Conservation (phyloP, 2,329 filamentous ascomycete genomes). For the Fusarium nelsonii region DNA sequence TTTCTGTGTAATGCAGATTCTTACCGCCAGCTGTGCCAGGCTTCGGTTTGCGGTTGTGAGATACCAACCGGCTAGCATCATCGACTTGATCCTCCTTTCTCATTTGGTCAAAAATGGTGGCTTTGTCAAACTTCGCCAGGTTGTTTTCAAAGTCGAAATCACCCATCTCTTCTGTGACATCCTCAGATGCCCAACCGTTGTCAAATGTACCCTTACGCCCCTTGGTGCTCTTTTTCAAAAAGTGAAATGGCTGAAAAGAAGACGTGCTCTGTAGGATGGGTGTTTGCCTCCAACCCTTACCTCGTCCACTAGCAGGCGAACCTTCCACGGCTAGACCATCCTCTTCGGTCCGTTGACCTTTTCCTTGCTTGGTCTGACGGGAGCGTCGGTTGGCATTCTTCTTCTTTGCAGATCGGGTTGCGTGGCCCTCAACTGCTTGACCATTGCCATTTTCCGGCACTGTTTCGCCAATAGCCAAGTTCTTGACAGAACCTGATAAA, state of each 20-base stretch:
- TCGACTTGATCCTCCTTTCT: slow-evolving; percentile 87
- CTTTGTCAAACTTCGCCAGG: slow-evolving; percentile 94
- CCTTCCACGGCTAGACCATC: slow-evolving; percentile 45
- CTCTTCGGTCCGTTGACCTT: slow-evolving; percentile 46
- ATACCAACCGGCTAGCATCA: slow-evolving; percentile 91
- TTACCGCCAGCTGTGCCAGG: slow-evolving; percentile 83
- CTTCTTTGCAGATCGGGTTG: slow-evolving; percentile 48
- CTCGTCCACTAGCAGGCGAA: slow-evolving; percentile 53
- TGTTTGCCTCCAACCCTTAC: slow-evolving; percentile 70
- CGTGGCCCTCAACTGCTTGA: slow-evolving; percentile 37
- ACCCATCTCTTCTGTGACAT: slow-evolving; percentile 92
- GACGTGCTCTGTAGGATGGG: slow-evolving; percentile 70
- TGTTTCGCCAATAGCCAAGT: slow-evolving; percentile 41
- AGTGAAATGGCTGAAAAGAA: slow-evolving; percentile 72
- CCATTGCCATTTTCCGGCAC: slow-evolving; percentile 32
- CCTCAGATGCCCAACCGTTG: slow-evolving; percentile 95
- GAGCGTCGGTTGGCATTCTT: slow-evolving; percentile 50
- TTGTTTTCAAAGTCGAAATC: slow-evolving; percentile 95
- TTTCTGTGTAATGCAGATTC: slow-evolving; percentile 92
- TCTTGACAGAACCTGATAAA: slow-evolving; percentile 47
- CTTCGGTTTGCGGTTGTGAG: slow-evolving; percentile 80
- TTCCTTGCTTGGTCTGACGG: slow-evolving; percentile 52
- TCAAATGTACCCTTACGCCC: slow-evolving; percentile 62
- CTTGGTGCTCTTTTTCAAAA: slow-evolving; percentile 68
- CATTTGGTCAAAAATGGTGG: slow-evolving; percentile 90